A percentile compares a stretch with the other conserved stretches of the same genome.
Evolutionary conservation across 2,329 filamentous ascomycete genomes (phyloP).

Genomic region (Dactylonectria macrodidyma): DNA sequence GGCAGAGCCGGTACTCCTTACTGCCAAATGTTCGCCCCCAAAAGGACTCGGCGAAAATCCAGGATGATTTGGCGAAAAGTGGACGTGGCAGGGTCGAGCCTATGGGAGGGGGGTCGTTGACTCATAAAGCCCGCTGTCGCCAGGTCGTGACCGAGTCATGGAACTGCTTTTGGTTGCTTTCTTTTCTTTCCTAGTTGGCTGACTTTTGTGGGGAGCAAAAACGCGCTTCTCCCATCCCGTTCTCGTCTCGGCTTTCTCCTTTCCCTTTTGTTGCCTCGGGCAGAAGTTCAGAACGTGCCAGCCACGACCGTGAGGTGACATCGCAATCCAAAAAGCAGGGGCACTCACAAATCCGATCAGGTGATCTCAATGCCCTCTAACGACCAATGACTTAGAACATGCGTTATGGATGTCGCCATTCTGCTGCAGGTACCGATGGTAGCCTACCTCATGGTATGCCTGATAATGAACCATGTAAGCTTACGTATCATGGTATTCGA

Average conservation of each 20-base stretch:
- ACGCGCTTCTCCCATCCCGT: not conserved
- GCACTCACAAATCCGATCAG: no score
- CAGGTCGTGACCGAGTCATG: slow-evolving; percentile 45
- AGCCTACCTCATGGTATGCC: no score
- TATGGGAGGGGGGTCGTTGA: slow-evolving; percentile 45
- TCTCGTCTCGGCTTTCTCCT: not conserved
- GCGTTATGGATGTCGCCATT: no score
- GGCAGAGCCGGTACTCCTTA: not conserved
- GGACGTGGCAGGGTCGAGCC: slow-evolving; percentile 38
- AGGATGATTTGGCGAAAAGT: slow-evolving; percentile 32
- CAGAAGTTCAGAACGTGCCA: no score
- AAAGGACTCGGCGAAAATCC: slow-evolving; percentile 5
- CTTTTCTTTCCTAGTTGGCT: not conserved
- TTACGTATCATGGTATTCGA: no score
- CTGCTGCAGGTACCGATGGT: no score
- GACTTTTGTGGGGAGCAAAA: not conserved
- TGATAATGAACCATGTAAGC: no score
- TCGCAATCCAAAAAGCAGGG: no score
- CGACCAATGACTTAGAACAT: no score
- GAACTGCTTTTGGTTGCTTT: not conserved
- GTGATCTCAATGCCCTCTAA: no score
- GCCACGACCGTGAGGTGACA: no score
- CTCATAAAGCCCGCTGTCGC: slow-evolving; percentile 44
- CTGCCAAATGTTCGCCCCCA: not conserved
- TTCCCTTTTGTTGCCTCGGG: no score